Evolutionary conservation across 2,329 filamentous ascomycete genomes (phyloP), one percentile per base, ranked within the genome.

Genomic region (Paecilomyces formosus): DNA sequence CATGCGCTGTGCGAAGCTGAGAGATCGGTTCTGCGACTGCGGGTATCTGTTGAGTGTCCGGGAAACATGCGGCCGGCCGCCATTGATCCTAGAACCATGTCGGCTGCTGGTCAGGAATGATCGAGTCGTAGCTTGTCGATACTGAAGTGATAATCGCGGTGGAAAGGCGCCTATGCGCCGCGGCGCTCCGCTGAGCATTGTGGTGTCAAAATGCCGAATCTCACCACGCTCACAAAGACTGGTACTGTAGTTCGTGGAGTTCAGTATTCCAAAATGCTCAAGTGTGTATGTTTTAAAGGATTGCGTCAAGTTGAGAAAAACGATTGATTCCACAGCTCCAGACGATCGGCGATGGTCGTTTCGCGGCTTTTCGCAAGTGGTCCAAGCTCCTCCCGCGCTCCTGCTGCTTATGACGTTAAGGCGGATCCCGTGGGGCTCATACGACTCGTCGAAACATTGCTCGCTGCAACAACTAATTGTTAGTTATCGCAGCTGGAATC

Each of bases 1-100:
- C 33, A 74, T 62, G 56, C 69, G 70, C 53, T 74, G 69, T 15
- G 60, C 39, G 50, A 66, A 70, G 56, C 63, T 63, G 53, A 71
- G 57, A 55, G 66, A 59, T 26, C 72, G 70, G 35, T 49, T 53
- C 57, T 65, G 65, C 1, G 55, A 49, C 1, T 7, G 57, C 8
- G 49, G 15, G 53, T 60, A 57, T 24, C 50, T 52, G 21, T 3
- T 52, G 24, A 55, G 54, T 30, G 18, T 22, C 2, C 30, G 50
- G 2, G 31, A 51, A 15, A 24, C 28, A 45, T 56, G 55, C 39
- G 33, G 18, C 15, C 53, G 60, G 31, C 21, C 26, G n/a, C 54
- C 24, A 12, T 28, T 18, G 4, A 33, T 6, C n/a, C 8, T 3
- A 39, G 12, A 28, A 30, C n/a, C 52, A 33, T 18, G 39, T 55